phyloP scores from a whole-genome alignment of 345 rosid species.

The Geranium rotundifolium region DNA sequence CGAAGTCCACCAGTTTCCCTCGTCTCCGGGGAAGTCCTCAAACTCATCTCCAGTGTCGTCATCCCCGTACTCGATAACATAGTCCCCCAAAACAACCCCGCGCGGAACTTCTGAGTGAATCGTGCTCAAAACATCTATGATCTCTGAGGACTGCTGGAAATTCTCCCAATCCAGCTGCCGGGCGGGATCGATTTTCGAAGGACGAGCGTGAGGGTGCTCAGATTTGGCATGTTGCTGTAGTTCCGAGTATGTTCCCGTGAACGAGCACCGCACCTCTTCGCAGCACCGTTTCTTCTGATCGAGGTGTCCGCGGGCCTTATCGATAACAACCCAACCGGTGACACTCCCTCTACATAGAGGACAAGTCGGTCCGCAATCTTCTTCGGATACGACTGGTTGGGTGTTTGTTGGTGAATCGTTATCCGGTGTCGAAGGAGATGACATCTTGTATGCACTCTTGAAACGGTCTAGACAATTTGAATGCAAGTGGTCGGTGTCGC shows the following conservation, averaged over 20 bases:
- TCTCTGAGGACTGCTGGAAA: conserved; percentile 96
- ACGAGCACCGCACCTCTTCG: conserved; percentile 57
- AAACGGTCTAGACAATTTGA: conserved; percentile 90
- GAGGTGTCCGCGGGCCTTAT: conserved; percentile 61
- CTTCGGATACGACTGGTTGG: conserved; percentile 28
- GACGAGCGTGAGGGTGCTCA: conserved; percentile 83
- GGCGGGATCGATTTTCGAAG: conserved; percentile 82
- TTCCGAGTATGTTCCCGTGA: conserved; percentile 56
- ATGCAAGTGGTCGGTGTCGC: conserved; percentile 76
- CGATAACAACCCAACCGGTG: conserved; percentile 67
- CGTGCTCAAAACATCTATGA: conserved; percentile 86
- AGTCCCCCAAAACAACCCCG: conserved; percentile 91
- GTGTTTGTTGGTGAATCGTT: conserved; percentile 16
- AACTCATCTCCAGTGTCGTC: conserved; percentile 80
- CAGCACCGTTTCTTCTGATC: conserved; percentile 71
- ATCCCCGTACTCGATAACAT: conserved; percentile 92
- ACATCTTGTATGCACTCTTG: conserved; percentile 57
- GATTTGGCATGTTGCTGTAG: conserved; percentile 56
- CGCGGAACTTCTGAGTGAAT: conserved; percentile 95
- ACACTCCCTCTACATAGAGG: conserved; percentile 96
- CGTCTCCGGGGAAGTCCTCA: conserved; percentile 70
- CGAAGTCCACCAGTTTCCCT: conserved; percentile 92
- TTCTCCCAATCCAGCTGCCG: conserved; percentile 92
- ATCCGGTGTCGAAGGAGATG: conserved; percentile 38
- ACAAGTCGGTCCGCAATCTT: conserved; percentile 46